phyloP scores from a whole-genome alignment of 2,329 filamentous ascomycete species.

The Arthrobotrys sphaeroides region DNA sequence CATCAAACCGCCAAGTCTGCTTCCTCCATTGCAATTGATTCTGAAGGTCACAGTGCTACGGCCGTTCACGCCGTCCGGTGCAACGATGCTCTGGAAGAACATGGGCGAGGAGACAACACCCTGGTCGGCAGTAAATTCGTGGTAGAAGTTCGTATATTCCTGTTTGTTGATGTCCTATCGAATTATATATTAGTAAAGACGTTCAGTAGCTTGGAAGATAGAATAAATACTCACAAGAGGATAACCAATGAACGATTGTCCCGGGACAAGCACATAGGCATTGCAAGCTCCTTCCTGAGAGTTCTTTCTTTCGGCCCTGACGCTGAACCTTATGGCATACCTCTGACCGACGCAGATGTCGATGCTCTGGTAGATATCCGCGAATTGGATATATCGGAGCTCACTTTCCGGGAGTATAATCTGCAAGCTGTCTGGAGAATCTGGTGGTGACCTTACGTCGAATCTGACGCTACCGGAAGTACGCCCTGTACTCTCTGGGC shows the following conservation, averaged over 20 bases:
- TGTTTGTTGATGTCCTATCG: background rate
- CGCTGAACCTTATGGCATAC: slow-evolving; percentile 7
- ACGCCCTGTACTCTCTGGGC: background rate
- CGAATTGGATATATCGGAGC: background rate
- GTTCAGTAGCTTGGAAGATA: background rate
- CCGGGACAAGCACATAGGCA: background rate
- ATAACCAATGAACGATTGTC: background rate
- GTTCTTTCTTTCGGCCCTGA: background rate
- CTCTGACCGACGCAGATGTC: slow-evolving; percentile 1
- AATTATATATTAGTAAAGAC: background rate
- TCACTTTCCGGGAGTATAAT: background rate
- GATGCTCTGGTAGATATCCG: slow-evolving; percentile 2
- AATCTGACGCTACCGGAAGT: background rate
- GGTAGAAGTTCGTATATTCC: background rate
- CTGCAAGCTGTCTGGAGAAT: slow-evolving; percentile 8
- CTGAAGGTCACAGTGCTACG: background rate
- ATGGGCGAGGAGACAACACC: background rate
- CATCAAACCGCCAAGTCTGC: background rate
- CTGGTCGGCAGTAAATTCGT: slow-evolving; percentile 5
- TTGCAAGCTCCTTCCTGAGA: background rate
- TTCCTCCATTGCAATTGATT: slow-evolving; percentile 1
- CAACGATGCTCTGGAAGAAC: slow-evolving; percentile 8
- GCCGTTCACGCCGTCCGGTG: slow-evolving; percentile 7
- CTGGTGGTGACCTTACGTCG: slow-evolving; percentile 2
- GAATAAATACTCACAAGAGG: background rate